Base-by-base conservation (phyloP, 1,284 basidiomycete genomes). In the Cutaneotrichosporon dermatis region DNA sequence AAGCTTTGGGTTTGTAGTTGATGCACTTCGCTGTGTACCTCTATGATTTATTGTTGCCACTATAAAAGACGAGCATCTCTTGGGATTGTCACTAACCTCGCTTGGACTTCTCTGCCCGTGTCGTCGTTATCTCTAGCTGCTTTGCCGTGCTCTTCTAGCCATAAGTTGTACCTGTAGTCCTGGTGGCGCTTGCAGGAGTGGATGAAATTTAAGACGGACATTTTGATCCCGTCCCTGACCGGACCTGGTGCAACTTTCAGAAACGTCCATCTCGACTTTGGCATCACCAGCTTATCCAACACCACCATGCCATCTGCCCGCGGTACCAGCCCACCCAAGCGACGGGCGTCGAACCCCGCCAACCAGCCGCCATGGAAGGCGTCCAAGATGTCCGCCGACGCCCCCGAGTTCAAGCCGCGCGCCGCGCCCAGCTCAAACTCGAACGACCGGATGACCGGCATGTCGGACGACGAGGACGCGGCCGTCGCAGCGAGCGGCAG, bases 1-100 rank as follows among this genome's bases (percentile, higher is more conserved):
- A 82, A 90, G 69, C 57, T 46, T 57, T 57, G 36, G 48, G 62
- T 41, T 62, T 58, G 61, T 58, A 62, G 55, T 60, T 54, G 61
- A 62, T 62, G 61, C 55, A 62, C 54, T 11, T 36, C 46, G 50
- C 25, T 40, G 44, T 54, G 43, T 54, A 34, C 40, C 46, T 13
- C 46, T 49, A 12, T 49, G 34, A 34, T 12, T 49, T n/a, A 13
- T 7, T 49, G 34, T 49, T 12, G 13, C 6, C 33, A 25, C 4
- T 46, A 16, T 46, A 9, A 34, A 10, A 40, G 2, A 40, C 9
- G 4, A 40, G 25, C 3, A 3, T 25, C 25, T 25, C 25, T 25
- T 3, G 2, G 25, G 2, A 2, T 25, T 3, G 25, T 2, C 2
- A 2, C 3, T 2, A 25, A 2, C 25, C 3, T 25, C 3, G n/a